Evolutionary conservation across 371 early-diverging fungal species (phyloP), one percentile per base, ranked within the genome.

Genomic region (Paraphysoderma sedebokerense): DNA sequence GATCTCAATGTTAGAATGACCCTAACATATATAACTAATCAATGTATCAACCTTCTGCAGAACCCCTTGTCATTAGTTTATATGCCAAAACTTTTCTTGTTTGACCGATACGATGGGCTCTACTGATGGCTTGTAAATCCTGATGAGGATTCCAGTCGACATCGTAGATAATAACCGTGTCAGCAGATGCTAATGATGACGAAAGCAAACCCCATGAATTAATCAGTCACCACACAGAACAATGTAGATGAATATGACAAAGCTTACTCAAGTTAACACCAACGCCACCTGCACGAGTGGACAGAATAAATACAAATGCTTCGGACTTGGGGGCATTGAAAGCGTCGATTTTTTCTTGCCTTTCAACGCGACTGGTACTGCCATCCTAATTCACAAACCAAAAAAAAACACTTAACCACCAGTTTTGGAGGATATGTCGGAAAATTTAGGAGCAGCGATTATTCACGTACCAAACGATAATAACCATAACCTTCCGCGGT

Each of bases 51-150:
- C 56, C 13, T 63, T 65, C n/a, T n/a, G n/a, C n/a, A n/a, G n/a
- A n/a, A 35, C 81, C 72, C 28, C 77, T 63, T 0, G 91, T 87
- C 56, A 95, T 80, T 24, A 97, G 67, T 47, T 85, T 79, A 55
- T 86, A 73, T 2, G 85, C 81, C 29, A 83, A 57, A 1, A 98
- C 92, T 24, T 80, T 79, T 36, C 76, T 77, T n/a, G 63, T 79
- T 60, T 98, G 97, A 0, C 98, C 98, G 15, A 95, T 90, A 47
- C 98, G 80, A 58, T 96, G 87, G 2, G 90, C 87, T 29, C 97
- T 74, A 19, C 81, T 80, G 58, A 92, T 79, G 15, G 98, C 98
- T 63, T 90, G 81, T 65, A 77, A 64, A 62, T 81, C 93, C 39
- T 76, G 81, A 51, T 92, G 87, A 1, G 95, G 97, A 55, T 96